Conservation (phyloP, 208 protist species). For the Leishmania mexicana region DNA sequence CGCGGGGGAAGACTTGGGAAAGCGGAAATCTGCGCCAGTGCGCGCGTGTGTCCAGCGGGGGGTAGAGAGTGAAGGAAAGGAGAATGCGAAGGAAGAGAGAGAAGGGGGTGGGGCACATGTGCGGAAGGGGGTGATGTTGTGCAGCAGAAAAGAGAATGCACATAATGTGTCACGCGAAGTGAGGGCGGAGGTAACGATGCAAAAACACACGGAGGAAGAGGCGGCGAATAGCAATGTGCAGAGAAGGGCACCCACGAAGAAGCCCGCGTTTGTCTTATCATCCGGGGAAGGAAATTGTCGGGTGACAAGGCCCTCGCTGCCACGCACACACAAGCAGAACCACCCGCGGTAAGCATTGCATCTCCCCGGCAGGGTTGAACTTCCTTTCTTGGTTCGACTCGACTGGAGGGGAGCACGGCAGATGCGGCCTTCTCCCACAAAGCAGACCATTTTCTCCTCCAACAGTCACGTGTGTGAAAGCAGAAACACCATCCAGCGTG, state of each 20-base stretch:
- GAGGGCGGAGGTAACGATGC: neutral
- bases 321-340: neutral
- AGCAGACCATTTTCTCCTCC: neutral
- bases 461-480: neutral
- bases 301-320: neutral
- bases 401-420: neutral
- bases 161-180: too few species aligned
- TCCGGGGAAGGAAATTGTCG: neutral
- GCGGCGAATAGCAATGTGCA: neutral
- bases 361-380: neutral
- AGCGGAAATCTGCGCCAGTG: slow-evolving; percentile 5
- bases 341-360: neutral
- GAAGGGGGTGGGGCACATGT: neutral
- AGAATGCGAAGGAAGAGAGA: neutral
- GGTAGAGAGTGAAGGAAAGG: neutral
- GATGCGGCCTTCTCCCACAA: neutral
- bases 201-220: neutral
- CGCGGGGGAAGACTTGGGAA: neutral
- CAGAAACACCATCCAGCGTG: neutral
- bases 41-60: neutral
- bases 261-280: neutral
- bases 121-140: neutral
- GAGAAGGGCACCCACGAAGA: neutral
- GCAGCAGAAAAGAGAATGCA: neutral
- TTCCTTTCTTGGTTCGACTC: neutral